These are phyloP conservation scores for Chytridium lagenaria DNA, from an alignment of 371 early-diverging fungal species.

Conservation along the genomic window DNA sequence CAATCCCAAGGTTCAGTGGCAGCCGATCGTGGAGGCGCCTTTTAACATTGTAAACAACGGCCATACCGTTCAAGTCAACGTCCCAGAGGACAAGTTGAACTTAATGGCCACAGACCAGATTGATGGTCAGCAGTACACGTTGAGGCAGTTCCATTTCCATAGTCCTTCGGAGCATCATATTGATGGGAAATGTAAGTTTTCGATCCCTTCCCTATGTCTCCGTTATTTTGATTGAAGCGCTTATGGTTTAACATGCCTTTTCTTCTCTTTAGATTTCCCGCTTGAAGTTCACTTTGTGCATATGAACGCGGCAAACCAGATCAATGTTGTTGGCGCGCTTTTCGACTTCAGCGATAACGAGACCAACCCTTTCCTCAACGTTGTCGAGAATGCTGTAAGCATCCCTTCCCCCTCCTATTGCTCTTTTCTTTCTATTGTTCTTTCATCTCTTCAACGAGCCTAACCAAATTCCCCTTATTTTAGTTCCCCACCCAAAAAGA, in stretches of 20 bases:
- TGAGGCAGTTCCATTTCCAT: conserved; percentile 8
- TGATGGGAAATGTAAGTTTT: not conserved
- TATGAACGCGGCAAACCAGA: not conserved
- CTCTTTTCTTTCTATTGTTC: not conserved
- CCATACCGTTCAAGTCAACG: conserved; percentile 10
- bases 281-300: conserved; percentile 8
- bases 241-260: not conserved
- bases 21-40: not conserved
- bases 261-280: not conserved
- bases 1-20: not conserved
- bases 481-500: not conserved
- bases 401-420: too few relatives aligned
- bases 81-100: not conserved
- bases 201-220: not conserved
- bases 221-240: not conserved
- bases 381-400: not conserved
- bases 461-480: not conserved
- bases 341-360: not conserved
- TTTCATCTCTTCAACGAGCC: not conserved
- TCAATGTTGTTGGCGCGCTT: not conserved
- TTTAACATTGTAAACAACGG: not conserved
- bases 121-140: not conserved
- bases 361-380: not conserved
- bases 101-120: not conserved
- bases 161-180: conserved; percentile 2